Evolutionary conservation across 2,329 filamentous ascomycete species (phyloP).

Genomic region (Ceratocystis diversiconidia): DNA sequence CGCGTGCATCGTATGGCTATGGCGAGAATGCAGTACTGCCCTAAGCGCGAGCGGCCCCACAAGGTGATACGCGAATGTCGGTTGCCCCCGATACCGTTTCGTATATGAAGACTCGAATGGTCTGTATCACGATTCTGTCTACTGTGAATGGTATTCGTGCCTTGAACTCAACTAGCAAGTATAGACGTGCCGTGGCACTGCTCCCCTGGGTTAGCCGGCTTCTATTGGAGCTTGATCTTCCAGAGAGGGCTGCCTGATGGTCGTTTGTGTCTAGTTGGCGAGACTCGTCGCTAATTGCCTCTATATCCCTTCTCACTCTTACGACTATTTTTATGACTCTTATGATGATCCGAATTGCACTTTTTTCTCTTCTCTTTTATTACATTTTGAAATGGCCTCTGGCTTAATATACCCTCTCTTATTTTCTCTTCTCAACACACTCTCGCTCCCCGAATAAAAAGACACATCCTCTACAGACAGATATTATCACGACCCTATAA

Average conservation of each 20-base stretch:
- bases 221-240: not conserved
- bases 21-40: not conserved
- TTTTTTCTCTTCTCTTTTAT: conserved; percentile 3
- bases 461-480: not conserved
- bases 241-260: not conserved
- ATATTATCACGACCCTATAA: not conserved
- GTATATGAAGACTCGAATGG: not conserved
- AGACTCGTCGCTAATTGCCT: not conserved
- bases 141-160: too few species aligned
- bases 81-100: not conserved
- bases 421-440: not conserved
- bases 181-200: too few species aligned
- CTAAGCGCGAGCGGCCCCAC: not conserved
- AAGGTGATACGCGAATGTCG: not conserved
- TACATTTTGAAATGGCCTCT: not conserved
- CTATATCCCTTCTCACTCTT: not conserved
- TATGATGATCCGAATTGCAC: conserved; percentile 5
- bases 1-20: not conserved
- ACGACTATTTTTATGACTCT: conserved; percentile 14
- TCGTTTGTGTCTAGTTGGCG: not conserved
- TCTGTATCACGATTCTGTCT: not conserved
- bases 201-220: too few species aligned
- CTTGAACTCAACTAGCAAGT: too few species aligned
- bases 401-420: not conserved
- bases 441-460: not conserved